Base-by-base conservation (phyloP, 371 early-diverging fungal genomes). In the Mucor piriformis region DNA sequence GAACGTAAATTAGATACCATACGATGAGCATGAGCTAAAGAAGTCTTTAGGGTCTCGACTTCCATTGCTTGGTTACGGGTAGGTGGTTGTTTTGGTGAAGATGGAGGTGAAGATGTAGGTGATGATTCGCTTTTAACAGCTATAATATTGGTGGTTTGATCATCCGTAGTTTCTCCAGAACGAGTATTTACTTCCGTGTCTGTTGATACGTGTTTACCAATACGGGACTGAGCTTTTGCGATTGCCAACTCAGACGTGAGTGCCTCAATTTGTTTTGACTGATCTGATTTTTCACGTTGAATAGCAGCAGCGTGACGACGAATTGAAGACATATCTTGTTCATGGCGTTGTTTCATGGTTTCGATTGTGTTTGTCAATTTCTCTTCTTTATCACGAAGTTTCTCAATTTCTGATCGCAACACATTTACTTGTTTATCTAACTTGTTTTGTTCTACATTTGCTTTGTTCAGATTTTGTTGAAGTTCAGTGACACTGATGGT, bases 251-350 rank as follows among this genome's bases (percentile, higher is more conserved):
- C 86, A 13, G 68, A 73, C 6, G 77, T 78, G 20, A 90, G 70
- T n/a, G 86, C 80, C 20, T 90, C 88, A 13, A 85, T 72, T 23
- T 83, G 77, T 50, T 83, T 83, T 4, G 73, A 23, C 8, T 86
- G 70, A 18, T 84, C 83, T 7, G 77, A 55, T 62, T 88, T 90
- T 38, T 91, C 92, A 32, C 88, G 84, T 64, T 89, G 88, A 12
- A 88, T 66, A 11, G 74, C 72, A 21, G 82, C 77, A 6, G 75
- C 58, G 50, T 82, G 84, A 20, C 85, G 84, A 18, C 90, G 86
- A 59, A 88, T 72, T 29, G 69, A 64, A 0, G 74, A 54, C 74
- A 87, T 80, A 25, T 90, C 90, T 54, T 89, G 87, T 52, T 90
- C 90, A 38, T 84, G 85, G 13, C 82, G 77, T 43, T 73, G 66